phyloP scores from a whole-genome alignment of 2,329 filamentous ascomycete genomes.

The Xylaria sp. region DNA sequence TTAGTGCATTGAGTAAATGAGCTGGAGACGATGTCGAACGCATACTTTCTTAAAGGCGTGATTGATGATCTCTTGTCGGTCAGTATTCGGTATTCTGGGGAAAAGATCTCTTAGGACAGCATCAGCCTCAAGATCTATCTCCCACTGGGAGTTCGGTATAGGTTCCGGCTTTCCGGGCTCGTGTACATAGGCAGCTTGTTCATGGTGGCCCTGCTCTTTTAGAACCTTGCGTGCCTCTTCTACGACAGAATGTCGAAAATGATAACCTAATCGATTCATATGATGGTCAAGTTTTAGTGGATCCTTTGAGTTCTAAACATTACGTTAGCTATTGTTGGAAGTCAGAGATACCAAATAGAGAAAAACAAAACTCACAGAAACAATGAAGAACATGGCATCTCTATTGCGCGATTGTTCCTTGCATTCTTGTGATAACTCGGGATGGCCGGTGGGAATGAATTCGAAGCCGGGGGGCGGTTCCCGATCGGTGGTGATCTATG shows the following conservation, averaged over 20 bases:
- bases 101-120: slow-evolving; percentile 72
- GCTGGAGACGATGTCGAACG: slow-evolving; percentile 28
- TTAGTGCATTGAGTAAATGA: slow-evolving; percentile 25
- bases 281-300: slow-evolving; percentile 60
- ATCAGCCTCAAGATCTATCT: slow-evolving; percentile 72
- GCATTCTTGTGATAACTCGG: slow-evolving; percentile 68
- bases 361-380: slow-evolving; percentile 63
- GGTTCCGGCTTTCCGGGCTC: slow-evolving; percentile 61
- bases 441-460: slow-evolving; percentile 72
- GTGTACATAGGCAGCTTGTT: slow-evolving; percentile 44
- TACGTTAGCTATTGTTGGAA: slow-evolving; percentile 33
- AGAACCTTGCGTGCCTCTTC: slow-evolving; percentile 60
- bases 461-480: slow-evolving; percentile 70
- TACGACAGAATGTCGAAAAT: slow-evolving; percentile 69
- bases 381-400: slow-evolving; percentile 73
- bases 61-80: slow-evolving; percentile 70
- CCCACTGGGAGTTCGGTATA: slow-evolving; percentile 68
- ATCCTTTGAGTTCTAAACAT: slow-evolving; percentile 51
- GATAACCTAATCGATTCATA: slow-evolving; percentile 69
- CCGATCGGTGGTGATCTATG: slow-evolving; percentile 63
- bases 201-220: slow-evolving; percentile 43
- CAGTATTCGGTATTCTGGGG: slow-evolving; percentile 72
- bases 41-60: slow-evolving; percentile 72
- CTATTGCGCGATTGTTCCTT: slow-evolving; percentile 73
- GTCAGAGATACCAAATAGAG: slow-evolving; percentile 34